phyloP scores from a whole-genome alignment of 345 rosid species.

The Acer negundo region DNA sequence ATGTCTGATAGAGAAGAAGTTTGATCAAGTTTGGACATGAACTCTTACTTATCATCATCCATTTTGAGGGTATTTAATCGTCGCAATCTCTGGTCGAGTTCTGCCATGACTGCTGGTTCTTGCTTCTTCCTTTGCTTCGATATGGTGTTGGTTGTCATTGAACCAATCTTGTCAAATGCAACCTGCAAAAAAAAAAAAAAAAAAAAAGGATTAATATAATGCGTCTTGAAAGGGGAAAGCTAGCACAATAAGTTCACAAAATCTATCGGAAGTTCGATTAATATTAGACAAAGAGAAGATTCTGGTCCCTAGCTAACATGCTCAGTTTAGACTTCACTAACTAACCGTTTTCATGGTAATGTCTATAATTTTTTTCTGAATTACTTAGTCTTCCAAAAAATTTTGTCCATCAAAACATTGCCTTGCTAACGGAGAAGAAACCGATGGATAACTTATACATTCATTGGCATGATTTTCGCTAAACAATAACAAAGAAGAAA shows the following conservation, averaged over 20 bases:
- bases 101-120: conserved; percentile 97
- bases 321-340: no score
- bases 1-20: neutral
- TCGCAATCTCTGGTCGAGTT: conserved; percentile 88
- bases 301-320: no score
- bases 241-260: no score
- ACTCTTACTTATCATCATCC: conserved; percentile 50
- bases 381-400: no score
- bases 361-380: no score
- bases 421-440: no score
- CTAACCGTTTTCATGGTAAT: no score
- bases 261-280: no score
- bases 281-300: no score
- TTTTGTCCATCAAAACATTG: no score
- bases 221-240: neutral
- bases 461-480: no score
- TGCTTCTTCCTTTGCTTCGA: conserved; percentile 97
- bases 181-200: conserved; percentile 49
- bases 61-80: conserved; percentile 70
- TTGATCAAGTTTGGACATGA: neutral
- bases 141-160: conserved; percentile 88
- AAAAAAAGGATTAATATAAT: neutral
- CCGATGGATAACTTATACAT: no score
- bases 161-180: conserved; percentile 90
- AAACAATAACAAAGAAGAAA: conserved; percentile 2